Base-by-base conservation (phyloP, 805 yeast species). In the Zygotorulaspora florentina region DNA sequence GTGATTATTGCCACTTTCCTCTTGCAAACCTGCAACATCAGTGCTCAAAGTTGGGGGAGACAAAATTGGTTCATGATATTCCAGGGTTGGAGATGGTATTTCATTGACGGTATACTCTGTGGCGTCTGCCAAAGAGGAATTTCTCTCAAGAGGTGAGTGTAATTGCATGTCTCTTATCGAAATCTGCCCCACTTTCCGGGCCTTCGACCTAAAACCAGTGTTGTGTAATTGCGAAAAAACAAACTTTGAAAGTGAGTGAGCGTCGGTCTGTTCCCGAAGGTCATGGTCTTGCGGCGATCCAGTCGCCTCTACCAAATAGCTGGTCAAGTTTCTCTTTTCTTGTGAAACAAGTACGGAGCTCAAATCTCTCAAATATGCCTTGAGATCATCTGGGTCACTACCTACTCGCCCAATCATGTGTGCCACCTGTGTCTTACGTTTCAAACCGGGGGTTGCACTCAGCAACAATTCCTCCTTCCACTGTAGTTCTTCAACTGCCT, bases 401-500 rank as follows among this genome's bases (percentile, higher is more conserved):
- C 18, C 5, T 7, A 43, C 29, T 30, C 17, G 26, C 8, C 41
- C 16, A 7, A 31, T 15, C 15, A 34, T 41, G 10, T 35, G 42
- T 8, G 42, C 27, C 8, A 43, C 50, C 18, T 40, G 50, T 8
- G 46, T 30, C 29, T 46, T 31, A 28, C 50, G 42, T 34, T 49
- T 51, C 37, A 54, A 41, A 28, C 62, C 58, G 2, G 62, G 62
- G 0, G 62, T 59, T 3, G 51, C 42, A 12, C 54, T 52, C 17
- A 55, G 41, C 12, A 55, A 18, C 20, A 59, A 25, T 31, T 50
- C 56, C 13, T 57, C 58, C 41, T 49, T 46, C 18, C 54, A 13
- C 26, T 53, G 40, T 28, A 54, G 53, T 17, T 59, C 62, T 40
- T 53, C 55, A 8, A 59, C 34, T 4, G 63, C 63, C 12, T 59